Conservation (phyloP, 202 grass and related monocot species). For the Elaeis oleifera region DNA sequence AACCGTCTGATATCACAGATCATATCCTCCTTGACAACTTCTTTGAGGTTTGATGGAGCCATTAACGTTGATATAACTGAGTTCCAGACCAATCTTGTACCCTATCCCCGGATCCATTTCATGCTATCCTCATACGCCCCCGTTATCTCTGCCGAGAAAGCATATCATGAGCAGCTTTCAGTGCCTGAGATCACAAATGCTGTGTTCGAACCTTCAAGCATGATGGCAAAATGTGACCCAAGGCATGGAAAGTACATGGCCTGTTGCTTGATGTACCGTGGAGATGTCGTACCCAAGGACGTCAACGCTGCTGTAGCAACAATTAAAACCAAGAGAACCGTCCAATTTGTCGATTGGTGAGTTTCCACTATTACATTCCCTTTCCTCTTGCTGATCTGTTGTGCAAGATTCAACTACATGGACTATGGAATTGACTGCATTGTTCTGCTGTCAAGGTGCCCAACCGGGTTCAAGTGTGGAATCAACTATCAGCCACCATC, state of each 20-base stretch:
- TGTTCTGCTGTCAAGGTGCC: constrained; percentile 49
- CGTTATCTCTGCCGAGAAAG: constrained; percentile 92
- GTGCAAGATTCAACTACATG: constrained; percentile 20
- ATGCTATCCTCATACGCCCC: constrained; percentile 95
- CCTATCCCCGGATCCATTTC: constrained; percentile 95
- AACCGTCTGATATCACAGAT: constrained; percentile 95
- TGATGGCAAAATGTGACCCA: constrained; percentile 99
- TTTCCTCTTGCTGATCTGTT: not conserved
- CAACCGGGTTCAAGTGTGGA: constrained; percentile 94
- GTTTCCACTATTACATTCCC: constrained; percentile 15
- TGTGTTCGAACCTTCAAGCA: constrained; percentile 92
- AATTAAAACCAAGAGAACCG: constrained; percentile 98
- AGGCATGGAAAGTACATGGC: constrained; percentile 96
- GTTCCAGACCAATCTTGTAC: constrained; percentile 96
- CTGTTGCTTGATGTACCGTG: constrained; percentile 96
- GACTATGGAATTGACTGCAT: constrained; percentile 8
- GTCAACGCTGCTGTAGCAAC: constrained; percentile 92
- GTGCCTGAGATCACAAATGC: constrained; percentile 96
- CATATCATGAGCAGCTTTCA: constrained; percentile 93
- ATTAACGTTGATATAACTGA: constrained; percentile 94
- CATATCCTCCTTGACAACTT: constrained; percentile 95
- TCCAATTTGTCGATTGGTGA: constrained; percentile 97
- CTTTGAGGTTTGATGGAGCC: constrained; percentile 87
- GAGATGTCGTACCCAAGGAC: constrained; percentile 95
- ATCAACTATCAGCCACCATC: constrained; percentile 96